Evolutionary conservation across 306 rosid species (phyloP).

Genomic region (Dryas drummondii): DNA sequence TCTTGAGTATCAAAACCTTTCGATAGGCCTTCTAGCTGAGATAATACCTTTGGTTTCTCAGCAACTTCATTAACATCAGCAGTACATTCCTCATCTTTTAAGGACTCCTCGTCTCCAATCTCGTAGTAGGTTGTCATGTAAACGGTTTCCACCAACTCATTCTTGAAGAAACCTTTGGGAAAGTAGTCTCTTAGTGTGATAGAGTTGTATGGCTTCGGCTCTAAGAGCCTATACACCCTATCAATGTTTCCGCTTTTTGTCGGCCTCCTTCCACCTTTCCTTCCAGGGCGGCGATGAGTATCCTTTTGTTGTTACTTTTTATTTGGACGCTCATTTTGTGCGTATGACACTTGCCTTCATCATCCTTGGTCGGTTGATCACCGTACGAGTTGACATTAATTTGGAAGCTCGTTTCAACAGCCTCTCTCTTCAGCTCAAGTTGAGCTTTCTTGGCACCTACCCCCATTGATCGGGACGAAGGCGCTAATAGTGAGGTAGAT

Average conservation of each 20-base stretch:
- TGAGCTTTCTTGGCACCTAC: too few relatives aligned
- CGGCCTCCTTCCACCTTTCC: too few relatives aligned
- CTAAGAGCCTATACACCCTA: too few relatives aligned
- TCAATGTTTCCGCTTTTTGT: too few relatives aligned
- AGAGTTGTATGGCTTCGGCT: too few relatives aligned
- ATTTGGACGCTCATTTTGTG: rapidly evolving
- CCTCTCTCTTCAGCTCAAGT: too few relatives aligned
- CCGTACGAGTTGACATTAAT: too few relatives aligned
- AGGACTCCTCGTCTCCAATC: neutral
- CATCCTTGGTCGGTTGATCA: rapidly evolving
- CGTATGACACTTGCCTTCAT: neutral
- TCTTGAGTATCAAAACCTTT: neutral
- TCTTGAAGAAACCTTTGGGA: neutral
- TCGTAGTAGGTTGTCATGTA: neutral
- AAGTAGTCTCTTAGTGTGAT: neutral
- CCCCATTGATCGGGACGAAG: neutral
- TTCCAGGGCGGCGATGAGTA: too few relatives aligned
- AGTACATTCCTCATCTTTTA: neutral
- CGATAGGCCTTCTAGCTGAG: neutral
- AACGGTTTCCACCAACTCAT: too few relatives aligned
- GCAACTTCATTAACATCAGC: neutral
- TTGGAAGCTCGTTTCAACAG: too few relatives aligned
- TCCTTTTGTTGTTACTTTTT: neutral
- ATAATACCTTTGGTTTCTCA: too few relatives aligned
- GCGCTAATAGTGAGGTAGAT: too few relatives aligned